These are phyloP conservation scores for Fusarium kyushuense DNA, from an alignment of 2,329 filamentous ascomycete genomes.

Conservation along the genomic window DNA sequence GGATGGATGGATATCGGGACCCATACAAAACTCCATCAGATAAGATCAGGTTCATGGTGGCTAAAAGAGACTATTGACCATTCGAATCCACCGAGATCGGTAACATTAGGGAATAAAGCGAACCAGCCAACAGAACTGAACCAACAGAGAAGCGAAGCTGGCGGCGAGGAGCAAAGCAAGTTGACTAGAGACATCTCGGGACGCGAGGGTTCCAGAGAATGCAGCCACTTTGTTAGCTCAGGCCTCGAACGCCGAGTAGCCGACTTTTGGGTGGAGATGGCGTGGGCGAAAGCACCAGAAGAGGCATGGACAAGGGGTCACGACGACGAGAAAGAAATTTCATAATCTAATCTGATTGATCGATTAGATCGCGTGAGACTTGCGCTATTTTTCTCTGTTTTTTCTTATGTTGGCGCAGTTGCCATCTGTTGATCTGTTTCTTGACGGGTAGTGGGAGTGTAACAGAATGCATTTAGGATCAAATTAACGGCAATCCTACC, in stretches of 20 bases:
- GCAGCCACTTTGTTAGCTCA: constrained; percentile 37
- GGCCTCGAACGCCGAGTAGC: constrained; percentile 36
- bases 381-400: neutral
- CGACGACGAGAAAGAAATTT: constrained; percentile 9
- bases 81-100: constrained; percentile 35
- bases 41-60: constrained; percentile 41
- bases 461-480: neutral
- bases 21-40: constrained; percentile 41
- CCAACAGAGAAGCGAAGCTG: neutral
- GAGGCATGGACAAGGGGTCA: neutral
- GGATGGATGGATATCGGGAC: constrained; percentile 9
- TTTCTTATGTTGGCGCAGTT: neutral
- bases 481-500: neutral
- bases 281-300: constrained; percentile 1
- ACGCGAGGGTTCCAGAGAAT: constrained; percentile 25
- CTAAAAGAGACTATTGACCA: constrained; percentile 7
- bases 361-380: constrained; percentile 35
- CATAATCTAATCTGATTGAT: constrained; percentile 47
- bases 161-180: neutral
- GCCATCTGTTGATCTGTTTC: neutral
- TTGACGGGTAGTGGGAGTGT: neutral
- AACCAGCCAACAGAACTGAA: neutral
- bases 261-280: constrained; percentile 20
- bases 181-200: constrained; percentile 12
- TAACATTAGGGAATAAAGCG: constrained; percentile 7